Evolutionary conservation across 2,329 filamentous ascomycete species (phyloP).

Genomic region (Penicillium paneum): DNA sequence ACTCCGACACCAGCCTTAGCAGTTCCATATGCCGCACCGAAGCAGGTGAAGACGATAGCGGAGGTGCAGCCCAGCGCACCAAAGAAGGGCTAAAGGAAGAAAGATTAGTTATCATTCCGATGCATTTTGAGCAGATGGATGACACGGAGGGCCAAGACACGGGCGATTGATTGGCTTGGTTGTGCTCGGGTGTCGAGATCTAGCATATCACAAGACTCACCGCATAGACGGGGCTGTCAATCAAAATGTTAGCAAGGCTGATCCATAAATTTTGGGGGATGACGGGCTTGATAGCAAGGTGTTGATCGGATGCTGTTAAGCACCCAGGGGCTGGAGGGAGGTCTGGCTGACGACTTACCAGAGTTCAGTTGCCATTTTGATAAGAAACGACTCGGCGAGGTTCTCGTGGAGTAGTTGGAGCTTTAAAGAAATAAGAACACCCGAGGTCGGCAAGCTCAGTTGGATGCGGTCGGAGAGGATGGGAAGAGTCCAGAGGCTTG

Average conservation of each 20-base stretch:
- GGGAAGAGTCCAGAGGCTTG: conserved; percentile 27
- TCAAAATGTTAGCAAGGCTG: conserved; percentile 23
- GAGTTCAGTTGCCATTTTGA: conserved; percentile 73
- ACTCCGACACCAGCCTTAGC: conserved; percentile 99
- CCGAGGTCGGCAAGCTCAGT: conserved; percentile 21
- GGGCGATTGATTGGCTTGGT: conserved; percentile 13
- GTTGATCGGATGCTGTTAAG: conserved; percentile 32
- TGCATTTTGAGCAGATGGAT: neutral
- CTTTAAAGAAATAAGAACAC: conserved; percentile 17
- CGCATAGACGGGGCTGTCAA: conserved; percentile 87
- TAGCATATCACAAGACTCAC: conserved; percentile 62
- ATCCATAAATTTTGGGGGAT: neutral
- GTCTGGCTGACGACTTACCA: conserved; percentile 63
- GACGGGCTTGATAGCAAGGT: conserved; percentile 9
- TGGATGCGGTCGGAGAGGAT: conserved; percentile 27
- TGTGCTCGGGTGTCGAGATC: conserved; percentile 12
- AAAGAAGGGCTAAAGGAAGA: conserved; percentile 70
- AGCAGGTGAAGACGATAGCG: conserved; percentile 94
- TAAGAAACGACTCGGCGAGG: conserved; percentile 16
- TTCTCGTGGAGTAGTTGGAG: conserved; percentile 15
- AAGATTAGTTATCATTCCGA: conserved; percentile 12
- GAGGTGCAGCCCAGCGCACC: conserved; percentile 95
- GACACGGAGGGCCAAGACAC: conserved; percentile 7
- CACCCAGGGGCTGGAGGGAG: conserved; percentile 28
- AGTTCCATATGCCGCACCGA: conserved; percentile 96